Evolutionary conservation across 1,284 basidiomycete species (phyloP), one percentile per base, ranked within the genome.

Genomic region (Sphaerobolus stellatus): DNA sequence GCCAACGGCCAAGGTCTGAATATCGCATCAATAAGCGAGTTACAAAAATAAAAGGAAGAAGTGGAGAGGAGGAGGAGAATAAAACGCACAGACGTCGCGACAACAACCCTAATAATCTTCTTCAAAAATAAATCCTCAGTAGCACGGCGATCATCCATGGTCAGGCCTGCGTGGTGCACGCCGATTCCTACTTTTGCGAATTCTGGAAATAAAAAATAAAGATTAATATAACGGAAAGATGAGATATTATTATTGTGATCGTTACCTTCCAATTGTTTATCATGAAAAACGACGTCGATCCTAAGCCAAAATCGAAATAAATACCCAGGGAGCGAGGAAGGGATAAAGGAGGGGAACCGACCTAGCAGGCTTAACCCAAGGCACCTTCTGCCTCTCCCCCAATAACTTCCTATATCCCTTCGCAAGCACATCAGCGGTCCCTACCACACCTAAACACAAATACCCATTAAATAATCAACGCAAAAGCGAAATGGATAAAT

Each of bases 111-210:
- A n/a, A 95, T 69, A 6, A 72, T 66, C 55, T 83, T 85, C 52
- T 79, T 80, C 20, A 87, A 61, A 63, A 85, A 96, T 3, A 90
- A 69, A 18, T 82, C 77, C 68, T 96, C 93, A 1, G 83, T 83
- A 1, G 76, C 66, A 55, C 79, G 79, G 43, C 91, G 81, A 61
- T 95, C 93, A 25, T 83, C 80, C 24, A 81, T 68, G n/a, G 74
- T 79, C 56, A 95, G 71, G 1, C 93, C 93, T 13, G 93, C 93
- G 62, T 96, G 92, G 64, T 96, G 93, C 7, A 91, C 81, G 7
- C 90, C 92, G 48, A 96, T 83, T 1, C 93, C 92, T 50, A 70
- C 69, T 1, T 72, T 64, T 16, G 79, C 83, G 25, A 89, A 73
- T 52, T 79, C 88, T 89, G 51, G 49, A 31, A 28, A 41, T 44